These are phyloP conservation scores for Wickerhamiella sergipiensis DNA, from an alignment of 805 yeast genomes.

Conservation along the genomic window DNA sequence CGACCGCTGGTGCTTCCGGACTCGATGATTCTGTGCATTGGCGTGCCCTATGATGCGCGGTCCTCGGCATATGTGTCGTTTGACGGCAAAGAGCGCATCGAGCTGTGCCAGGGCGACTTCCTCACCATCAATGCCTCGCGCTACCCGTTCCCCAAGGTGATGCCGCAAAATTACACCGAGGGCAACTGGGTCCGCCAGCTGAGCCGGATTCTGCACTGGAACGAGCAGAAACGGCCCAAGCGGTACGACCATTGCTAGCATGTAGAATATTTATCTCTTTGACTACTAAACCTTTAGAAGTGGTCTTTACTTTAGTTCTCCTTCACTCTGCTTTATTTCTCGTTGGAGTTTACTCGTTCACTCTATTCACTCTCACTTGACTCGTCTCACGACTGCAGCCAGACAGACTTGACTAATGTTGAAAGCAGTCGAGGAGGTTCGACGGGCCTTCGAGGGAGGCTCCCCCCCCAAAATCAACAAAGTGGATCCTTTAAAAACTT, in stretches of 20 bases:
- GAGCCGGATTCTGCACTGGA: constrained; percentile 76
- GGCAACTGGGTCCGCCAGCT: constrained; percentile 72
- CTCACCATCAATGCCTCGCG: constrained; percentile 76
- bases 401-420: constrained; percentile 1
- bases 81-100: constrained; percentile 83
- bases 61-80: constrained; percentile 95
- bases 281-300: too few species aligned
- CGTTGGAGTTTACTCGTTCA: too few species aligned
- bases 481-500: constrained; percentile 9
- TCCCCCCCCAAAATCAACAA: neutral
- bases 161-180: constrained; percentile 35
- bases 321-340: too few species aligned
- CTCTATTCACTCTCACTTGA: too few species aligned
- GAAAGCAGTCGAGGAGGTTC: neutral
- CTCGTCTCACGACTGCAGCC: too few species aligned
- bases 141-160: constrained; percentile 88
- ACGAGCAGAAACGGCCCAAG: constrained; percentile 76
- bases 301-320: too few species aligned
- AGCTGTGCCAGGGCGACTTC: constrained; percentile 69
- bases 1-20: constrained; percentile 88
- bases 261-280: too few species aligned
- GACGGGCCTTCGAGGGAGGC: constrained; percentile 1
- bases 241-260: constrained; percentile 17
- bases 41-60: constrained; percentile 69
- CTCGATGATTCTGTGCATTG: constrained; percentile 71